Percentiles rank a stretch among this genome's conserved stretches.
These are phyloP conservation scores for Ophiostoma quercus DNA, from an alignment of 2,329 filamentous ascomycete species.

Conservation along the genomic window DNA sequence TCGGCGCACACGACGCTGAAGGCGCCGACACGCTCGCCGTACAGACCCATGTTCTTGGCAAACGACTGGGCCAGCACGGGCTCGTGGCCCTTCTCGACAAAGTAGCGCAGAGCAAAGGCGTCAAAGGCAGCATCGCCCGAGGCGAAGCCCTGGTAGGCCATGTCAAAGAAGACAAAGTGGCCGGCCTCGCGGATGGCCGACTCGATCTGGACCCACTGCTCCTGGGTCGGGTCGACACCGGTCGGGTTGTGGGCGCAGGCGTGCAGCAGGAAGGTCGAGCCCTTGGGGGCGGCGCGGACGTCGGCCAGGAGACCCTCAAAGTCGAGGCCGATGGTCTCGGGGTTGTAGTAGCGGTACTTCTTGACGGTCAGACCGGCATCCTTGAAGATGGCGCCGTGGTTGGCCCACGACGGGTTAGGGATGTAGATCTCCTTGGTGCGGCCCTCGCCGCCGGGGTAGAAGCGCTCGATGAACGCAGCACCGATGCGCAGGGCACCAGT, in stretches of 20 bases:
- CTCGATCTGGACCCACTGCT: conserved; percentile 91
- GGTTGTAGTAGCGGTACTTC: conserved; percentile 99
- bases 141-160: conserved; percentile 98
- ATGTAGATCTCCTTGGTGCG: conserved; percentile 84
- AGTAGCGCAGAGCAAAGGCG: conserved; percentile 88
- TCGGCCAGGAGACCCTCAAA: conserved; percentile 90
- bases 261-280: conserved; percentile 88
- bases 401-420: conserved; percentile 93
- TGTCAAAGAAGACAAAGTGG: conserved; percentile 97
- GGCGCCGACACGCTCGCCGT: conserved; percentile 94
- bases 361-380: conserved; percentile 86
- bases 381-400: conserved; percentile 94
- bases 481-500: conserved; percentile 94
- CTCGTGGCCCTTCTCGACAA: conserved; percentile 86
- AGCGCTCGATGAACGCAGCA: conserved; percentile 84
- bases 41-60: conserved; percentile 99
- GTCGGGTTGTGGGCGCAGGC: conserved; percentile 98
- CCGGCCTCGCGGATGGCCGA: conserved; percentile 75
- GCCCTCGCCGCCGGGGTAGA: conserved; percentile 66
- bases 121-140: conserved; percentile 88
- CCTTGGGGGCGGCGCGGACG: conserved; percentile 79
- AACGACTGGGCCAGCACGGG: conserved; percentile 88
- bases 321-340: conserved; percentile 95
- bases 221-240: conserved; percentile 83
- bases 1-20: conserved; percentile 81